Evolutionary conservation across 1,284 basidiomycete species (phyloP).

Genomic region (Papiliotrema nemorosa): DNA sequence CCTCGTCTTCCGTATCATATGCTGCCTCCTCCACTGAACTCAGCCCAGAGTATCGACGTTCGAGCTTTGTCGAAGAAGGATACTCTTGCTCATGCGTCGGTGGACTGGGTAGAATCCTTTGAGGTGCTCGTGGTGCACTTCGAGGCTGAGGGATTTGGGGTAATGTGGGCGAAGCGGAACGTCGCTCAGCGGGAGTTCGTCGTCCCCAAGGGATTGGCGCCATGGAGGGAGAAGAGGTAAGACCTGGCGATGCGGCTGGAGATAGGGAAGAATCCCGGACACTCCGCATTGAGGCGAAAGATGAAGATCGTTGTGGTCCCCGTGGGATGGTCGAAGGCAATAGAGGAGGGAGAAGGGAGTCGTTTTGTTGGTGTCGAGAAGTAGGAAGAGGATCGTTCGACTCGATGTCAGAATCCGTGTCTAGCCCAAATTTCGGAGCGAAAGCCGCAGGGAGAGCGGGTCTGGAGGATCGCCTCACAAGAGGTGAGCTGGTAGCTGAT

Average conservation of each 20-base stretch:
- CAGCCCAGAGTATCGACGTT: background rate
- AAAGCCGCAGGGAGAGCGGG: no score
- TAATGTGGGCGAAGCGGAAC: background rate
- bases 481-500: no score
- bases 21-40: background rate
- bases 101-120: background rate
- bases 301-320: background rate
- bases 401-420: no score
- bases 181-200: background rate
- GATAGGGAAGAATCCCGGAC: background rate
- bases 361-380: background rate
- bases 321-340: background rate
- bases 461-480: no score
- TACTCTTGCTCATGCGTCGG: background rate
- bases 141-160: background rate
- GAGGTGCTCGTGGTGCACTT: background rate
- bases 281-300: background rate
- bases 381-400: no score
- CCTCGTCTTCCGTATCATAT: background rate
- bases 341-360: slow-evolving; percentile 1
- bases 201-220: background rate
- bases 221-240: no score
- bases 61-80: background rate
- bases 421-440: no score
- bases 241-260: background rate